phyloP scores from a whole-genome alignment of 177 flowering plant species.

The Tripterygium wilfordii region DNA sequence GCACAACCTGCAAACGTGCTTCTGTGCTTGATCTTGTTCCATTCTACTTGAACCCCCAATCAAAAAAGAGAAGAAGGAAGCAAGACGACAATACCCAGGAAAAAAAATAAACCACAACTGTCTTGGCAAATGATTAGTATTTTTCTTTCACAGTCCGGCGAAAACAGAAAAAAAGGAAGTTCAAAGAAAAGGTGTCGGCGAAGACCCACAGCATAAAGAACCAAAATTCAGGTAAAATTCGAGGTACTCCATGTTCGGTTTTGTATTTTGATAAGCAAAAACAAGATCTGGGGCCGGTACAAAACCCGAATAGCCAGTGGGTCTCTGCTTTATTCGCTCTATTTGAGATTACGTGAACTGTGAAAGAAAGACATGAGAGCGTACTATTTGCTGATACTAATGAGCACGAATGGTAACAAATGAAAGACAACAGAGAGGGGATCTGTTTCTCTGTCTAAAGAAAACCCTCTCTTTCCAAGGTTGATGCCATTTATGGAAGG shows the following conservation, averaged over 20 bases:
- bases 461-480: too few relatives aligned
- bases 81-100: conserved; percentile 1
- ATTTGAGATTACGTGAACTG: too few relatives aligned
- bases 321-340: too few relatives aligned
- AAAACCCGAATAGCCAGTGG: too few relatives aligned
- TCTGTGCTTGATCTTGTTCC: conserved; percentile 20
- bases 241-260: background rate
- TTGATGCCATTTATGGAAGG: too few relatives aligned
- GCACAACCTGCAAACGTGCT: conserved; percentile 27
- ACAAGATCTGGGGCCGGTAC: background rate
- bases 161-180: conserved; percentile 5
- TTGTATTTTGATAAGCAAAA: background rate
- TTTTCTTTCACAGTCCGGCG: conserved; percentile 5
- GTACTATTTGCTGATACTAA: too few relatives aligned
- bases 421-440: too few relatives aligned
- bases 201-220: conserved; percentile 20
- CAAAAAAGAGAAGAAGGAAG: background rate
- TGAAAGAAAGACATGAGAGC: too few relatives aligned
- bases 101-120: background rate
- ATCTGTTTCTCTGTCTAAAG: too few relatives aligned
- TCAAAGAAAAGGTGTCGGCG: conserved; percentile 6
- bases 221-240: background rate
- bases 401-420: too few relatives aligned
- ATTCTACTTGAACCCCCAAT: conserved; percentile 3
- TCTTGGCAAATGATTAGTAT: background rate